These are phyloP conservation scores for Aspergillus steynii DNA, from an alignment of 495 filamentous ascomycete species.

Conservation along the genomic window DNA sequence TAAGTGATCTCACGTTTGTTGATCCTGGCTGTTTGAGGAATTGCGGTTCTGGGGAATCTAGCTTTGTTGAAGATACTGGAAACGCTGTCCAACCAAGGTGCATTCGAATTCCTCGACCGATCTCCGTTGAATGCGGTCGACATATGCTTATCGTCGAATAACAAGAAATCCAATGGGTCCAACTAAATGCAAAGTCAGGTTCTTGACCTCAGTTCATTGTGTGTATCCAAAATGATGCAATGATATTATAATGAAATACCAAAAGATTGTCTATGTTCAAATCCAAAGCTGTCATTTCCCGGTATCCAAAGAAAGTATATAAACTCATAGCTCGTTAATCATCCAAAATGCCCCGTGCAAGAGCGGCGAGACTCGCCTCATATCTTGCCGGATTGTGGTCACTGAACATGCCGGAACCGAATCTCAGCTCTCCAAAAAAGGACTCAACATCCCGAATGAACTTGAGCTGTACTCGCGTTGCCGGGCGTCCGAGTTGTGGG, in stretches of 20 bases:
- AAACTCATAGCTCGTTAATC: conserved; percentile 28
- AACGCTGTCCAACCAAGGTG: neutral
- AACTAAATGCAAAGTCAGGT: no score
- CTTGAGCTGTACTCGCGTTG: conserved; percentile 63
- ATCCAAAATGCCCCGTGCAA: conserved; percentile 54
- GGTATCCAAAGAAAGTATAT: conserved; percentile 1
- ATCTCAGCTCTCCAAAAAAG: conserved; percentile 68
- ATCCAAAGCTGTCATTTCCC: neutral
- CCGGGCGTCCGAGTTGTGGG: conserved; percentile 57
- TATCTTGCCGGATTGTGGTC: conserved; percentile 79
- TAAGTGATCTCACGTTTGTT: neutral
- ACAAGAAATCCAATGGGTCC: neutral
- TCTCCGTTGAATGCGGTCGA: neutral
- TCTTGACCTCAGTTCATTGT: neutral
- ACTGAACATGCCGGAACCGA: conserved; percentile 70
- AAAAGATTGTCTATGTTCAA: conserved; percentile 2
- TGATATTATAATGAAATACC: conserved; percentile 2
- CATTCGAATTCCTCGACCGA: no score
- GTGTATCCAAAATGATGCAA: neutral
- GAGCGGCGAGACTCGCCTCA: conserved; percentile 59
- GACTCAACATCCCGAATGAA: conserved; percentile 66
- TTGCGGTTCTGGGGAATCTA: neutral
- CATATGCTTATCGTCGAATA: neutral
- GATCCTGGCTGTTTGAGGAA: neutral
- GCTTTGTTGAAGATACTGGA: neutral